Conservation (phyloP, 2,329 filamentous ascomycete genomes). For the Calonectria naviculata region DNA sequence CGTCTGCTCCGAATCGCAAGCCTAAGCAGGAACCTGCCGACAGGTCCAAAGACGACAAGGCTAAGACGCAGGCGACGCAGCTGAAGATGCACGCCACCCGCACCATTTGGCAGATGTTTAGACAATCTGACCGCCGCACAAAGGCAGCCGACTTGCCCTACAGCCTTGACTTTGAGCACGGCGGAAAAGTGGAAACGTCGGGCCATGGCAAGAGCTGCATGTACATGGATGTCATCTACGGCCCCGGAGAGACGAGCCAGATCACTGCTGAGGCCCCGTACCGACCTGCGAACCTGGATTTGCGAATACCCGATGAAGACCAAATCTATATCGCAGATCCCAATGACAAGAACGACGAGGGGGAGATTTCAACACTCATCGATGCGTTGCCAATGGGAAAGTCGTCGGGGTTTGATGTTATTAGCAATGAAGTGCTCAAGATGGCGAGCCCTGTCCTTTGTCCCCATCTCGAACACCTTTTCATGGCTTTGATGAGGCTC, state of each 20-base stretch:
- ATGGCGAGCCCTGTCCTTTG: neutral
- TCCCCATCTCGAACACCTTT: neutral
- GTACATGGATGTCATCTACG: neutral
- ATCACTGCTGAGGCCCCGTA: neutral
- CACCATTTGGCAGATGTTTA: neutral
- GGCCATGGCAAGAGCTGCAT: neutral
- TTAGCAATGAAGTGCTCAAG: neutral
- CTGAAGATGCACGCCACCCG: neutral
- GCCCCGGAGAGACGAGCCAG: neutral
- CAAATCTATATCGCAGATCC: neutral
- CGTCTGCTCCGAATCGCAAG: too few species aligned
- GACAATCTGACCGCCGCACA: neutral
- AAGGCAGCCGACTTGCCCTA: neutral
- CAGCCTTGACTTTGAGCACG: neutral
- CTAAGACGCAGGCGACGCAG: too few species aligned
- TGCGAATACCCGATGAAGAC: neutral
- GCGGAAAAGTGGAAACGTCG: neutral
- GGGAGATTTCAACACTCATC: neutral
- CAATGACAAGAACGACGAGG: too few species aligned
- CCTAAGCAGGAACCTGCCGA: too few species aligned
- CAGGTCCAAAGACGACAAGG: too few species aligned
- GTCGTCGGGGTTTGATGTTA: neutral
- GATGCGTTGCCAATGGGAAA: neutral
- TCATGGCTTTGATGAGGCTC: neutral
- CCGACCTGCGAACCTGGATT: neutral